Evolutionary conservation across 2,329 filamentous ascomycete genomes (phyloP).

Genomic region (Pezicula carpinea): DNA sequence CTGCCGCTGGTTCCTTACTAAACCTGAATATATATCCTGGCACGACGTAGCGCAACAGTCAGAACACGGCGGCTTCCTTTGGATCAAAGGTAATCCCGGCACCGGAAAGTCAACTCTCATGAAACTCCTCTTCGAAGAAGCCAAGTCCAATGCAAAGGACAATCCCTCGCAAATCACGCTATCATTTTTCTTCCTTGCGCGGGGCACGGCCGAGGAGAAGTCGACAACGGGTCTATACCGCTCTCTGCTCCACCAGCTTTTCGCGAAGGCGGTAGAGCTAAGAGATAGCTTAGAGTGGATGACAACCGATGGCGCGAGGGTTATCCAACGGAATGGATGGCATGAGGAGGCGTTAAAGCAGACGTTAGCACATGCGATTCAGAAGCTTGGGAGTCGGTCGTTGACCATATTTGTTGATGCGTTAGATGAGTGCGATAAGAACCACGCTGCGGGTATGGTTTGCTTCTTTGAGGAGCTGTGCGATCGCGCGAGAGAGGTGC

Average conservation of each 20-base stretch:
- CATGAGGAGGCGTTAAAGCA: slow-evolving; percentile 25
- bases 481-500: slow-evolving; percentile 6
- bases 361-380: slow-evolving; percentile 17
- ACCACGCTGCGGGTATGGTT: slow-evolving; percentile 28
- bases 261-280: slow-evolving; percentile 31
- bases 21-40: slow-evolving; percentile 33
- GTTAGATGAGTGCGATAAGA: slow-evolving; percentile 31
- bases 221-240: slow-evolving; percentile 44
- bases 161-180: slow-evolving; percentile 21
- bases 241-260: slow-evolving; percentile 42
- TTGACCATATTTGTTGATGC: slow-evolving; percentile 33
- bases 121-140: slow-evolving; percentile 32
- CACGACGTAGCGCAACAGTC: slow-evolving; percentile 24
- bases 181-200: slow-evolving; percentile 30
- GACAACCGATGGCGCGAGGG: slow-evolving; percentile 16
- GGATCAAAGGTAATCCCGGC: slow-evolving; percentile 43
- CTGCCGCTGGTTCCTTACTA: slow-evolving; percentile 36
- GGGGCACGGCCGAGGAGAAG: slow-evolving; percentile 35
- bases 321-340: slow-evolving; percentile 19
- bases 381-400: slow-evolving; percentile 18
- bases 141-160: slow-evolving; percentile 12
- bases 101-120: slow-evolving; percentile 41
- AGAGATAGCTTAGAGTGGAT: slow-evolving; percentile 23
- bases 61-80: slow-evolving; percentile 37
- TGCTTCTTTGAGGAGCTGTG: slow-evolving; percentile 23